Evolutionary conservation across 495 filamentous ascomycete species (phyloP).

Genomic region (Friedmanniomyces endolithicus): DNA sequence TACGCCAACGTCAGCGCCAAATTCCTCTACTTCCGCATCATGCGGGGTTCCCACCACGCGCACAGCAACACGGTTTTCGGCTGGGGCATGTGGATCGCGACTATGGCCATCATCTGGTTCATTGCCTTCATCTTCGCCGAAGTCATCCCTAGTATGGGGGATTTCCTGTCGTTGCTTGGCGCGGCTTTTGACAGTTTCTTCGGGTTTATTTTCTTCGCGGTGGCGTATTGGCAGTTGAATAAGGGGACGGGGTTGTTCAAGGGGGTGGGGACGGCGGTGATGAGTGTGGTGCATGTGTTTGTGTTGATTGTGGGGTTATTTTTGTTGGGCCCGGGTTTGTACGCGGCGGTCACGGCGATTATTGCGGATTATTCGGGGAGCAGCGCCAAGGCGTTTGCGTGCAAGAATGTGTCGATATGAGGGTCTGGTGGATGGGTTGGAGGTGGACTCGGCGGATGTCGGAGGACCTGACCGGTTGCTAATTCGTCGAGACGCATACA

Average conservation of each 20-base stretch:
- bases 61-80: conserved; percentile 62
- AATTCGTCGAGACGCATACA: neutral
- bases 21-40: conserved; percentile 71
- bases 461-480: too few relatives aligned
- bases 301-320: conserved; percentile 61
- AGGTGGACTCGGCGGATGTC: too few relatives aligned
- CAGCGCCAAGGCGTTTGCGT: conserved; percentile 2
- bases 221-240: conserved; percentile 54
- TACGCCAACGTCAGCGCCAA: conserved; percentile 77
- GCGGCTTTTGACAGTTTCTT: conserved; percentile 85
- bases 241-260: conserved; percentile 49
- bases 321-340: conserved; percentile 65
- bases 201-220: conserved; percentile 37
- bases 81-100: conserved; percentile 61
- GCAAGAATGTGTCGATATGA: conserved; percentile 7
- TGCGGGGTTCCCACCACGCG: conserved; percentile 62
- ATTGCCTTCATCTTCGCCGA: conserved; percentile 70
- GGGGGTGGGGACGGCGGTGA: conserved; percentile 30
- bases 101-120: conserved; percentile 63
- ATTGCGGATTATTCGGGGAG: conserved; percentile 5
- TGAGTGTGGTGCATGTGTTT: conserved; percentile 44
- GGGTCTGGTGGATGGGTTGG: neutral
- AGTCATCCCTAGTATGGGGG: conserved; percentile 80
- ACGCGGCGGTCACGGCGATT: conserved; percentile 32
- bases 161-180: conserved; percentile 70